Conservation (phyloP, 1,139 yeast species). For the Taphrina confusa region DNA sequence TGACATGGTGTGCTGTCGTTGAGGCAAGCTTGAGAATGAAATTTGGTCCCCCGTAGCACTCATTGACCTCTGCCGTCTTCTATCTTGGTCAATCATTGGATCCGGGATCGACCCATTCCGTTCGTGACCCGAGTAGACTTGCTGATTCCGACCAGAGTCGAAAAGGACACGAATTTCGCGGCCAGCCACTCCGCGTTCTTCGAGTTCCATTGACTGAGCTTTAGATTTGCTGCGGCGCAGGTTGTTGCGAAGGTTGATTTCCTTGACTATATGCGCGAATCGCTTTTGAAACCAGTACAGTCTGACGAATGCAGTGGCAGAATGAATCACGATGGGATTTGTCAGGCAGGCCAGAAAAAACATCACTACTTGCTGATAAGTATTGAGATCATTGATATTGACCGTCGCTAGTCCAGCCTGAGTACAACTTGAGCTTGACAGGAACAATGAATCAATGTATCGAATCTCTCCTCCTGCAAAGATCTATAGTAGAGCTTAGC, state of each 20-base stretch:
- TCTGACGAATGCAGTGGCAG: slow-evolving; percentile 74
- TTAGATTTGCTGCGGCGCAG: slow-evolving; percentile 70
- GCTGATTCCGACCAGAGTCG: slow-evolving; percentile 21
- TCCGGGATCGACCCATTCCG: not conserved
- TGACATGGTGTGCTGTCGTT: too few species aligned
- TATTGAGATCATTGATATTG: slow-evolving; percentile 59
- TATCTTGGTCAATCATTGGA: not conserved
- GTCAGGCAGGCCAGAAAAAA: slow-evolving; percentile 64
- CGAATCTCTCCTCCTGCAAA: slow-evolving; percentile 49
- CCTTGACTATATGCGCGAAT: slow-evolving; percentile 67
- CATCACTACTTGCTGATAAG: slow-evolving; percentile 67
- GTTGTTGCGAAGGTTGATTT: slow-evolving; percentile 68
- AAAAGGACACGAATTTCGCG: slow-evolving; percentile 36
- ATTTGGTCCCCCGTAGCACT: slow-evolving; percentile 3
- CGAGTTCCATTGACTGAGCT: slow-evolving; percentile 18
- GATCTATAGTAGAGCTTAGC: slow-evolving; percentile 1
- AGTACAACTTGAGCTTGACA: slow-evolving; percentile 74
- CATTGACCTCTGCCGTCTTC: not conserved
- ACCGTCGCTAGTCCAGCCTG: slow-evolving; percentile 91
- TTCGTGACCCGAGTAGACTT: not conserved
- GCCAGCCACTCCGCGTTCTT: slow-evolving; percentile 37
- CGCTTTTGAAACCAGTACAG: slow-evolving; percentile 86
- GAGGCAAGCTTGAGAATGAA: slow-evolving; percentile 1
- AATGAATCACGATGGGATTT: slow-evolving; percentile 88
- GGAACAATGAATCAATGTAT: slow-evolving; percentile 79